phyloP scores from a whole-genome alignment of 192 early-diverging fungal genomes.

The Umbelopsis vinacea region DNA sequence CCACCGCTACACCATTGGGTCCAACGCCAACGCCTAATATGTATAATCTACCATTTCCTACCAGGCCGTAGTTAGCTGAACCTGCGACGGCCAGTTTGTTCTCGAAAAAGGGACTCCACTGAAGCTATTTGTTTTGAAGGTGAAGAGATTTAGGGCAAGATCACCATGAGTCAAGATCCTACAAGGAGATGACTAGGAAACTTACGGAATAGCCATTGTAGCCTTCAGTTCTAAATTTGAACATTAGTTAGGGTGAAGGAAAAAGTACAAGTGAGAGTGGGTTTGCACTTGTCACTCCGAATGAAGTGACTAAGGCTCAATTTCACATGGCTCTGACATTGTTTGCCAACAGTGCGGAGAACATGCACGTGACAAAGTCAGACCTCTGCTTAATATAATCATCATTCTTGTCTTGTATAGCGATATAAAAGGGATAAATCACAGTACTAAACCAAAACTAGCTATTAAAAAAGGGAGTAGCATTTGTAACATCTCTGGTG shows the following conservation, averaged over 20 bases:
- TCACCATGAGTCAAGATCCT: slow-evolving; percentile 1
- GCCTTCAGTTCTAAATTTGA: slow-evolving; percentile 75
- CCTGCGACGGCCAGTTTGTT: slow-evolving; percentile 84
- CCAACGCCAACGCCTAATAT: slow-evolving; percentile 60
- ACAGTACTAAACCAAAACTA: too few species aligned
- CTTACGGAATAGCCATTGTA: slow-evolving; percentile 91
- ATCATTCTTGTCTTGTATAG: too few species aligned
- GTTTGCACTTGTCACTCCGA: neutral
- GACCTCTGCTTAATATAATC: too few species aligned
- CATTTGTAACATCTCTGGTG: too few species aligned
- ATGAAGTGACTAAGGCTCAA: neutral
- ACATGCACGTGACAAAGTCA: too few species aligned
- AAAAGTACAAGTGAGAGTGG: neutral
- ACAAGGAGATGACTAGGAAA: neutral
- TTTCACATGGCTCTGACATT: neutral
- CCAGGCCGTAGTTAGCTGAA: slow-evolving; percentile 95
- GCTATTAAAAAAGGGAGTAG: too few species aligned
- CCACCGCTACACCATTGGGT: slow-evolving; percentile 51
- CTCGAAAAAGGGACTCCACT: slow-evolving; percentile 96
- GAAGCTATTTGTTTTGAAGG: slow-evolving; percentile 49
- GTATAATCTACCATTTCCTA: slow-evolving; percentile 92
- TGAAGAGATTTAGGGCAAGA: slow-evolving; percentile 29
- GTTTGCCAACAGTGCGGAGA: neutral
- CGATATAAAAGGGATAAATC: too few species aligned
- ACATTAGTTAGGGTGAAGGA: slow-evolving; percentile 39